phyloP scores from a whole-genome alignment of 116 monocot genomes.

The Posidonia oceanica region DNA sequence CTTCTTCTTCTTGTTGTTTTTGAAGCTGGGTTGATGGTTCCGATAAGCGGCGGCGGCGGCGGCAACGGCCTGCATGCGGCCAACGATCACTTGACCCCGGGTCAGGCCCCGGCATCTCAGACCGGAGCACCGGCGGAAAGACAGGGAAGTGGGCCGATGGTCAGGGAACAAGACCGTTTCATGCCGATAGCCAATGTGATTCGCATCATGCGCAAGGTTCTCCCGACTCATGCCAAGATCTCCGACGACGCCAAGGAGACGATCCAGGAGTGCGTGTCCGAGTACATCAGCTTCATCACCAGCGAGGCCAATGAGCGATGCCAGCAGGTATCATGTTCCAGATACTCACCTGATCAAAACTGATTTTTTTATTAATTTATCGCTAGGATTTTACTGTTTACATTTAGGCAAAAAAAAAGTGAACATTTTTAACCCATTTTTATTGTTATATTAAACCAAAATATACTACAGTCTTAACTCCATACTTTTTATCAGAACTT shows the following conservation, averaged over 20 bases:
- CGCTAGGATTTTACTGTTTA: no score
- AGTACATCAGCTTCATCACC: conserved; percentile 68
- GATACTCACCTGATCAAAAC: no score
- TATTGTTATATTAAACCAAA: no score
- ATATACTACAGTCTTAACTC: no score
- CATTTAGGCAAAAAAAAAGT: no score
- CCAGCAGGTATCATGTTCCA: conserved; percentile 16
- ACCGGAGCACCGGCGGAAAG: background rate
- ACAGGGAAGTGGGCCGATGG: conserved; percentile 1
- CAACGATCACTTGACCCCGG: background rate
- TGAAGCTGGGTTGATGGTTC: conserved; percentile 1
- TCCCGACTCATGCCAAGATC: conserved; percentile 61
- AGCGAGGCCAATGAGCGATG: conserved; percentile 62
- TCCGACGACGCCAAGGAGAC: conserved; percentile 69
- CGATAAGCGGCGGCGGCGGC: background rate
- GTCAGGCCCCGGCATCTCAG: background rate
- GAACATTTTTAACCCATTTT: no score
- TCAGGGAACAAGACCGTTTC: conserved; percentile 46
- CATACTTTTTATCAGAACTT: no score
- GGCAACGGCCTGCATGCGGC: background rate
- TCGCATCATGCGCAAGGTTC: conserved; percentile 50
- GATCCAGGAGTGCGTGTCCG: conserved; percentile 56
- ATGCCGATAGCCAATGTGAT: conserved; percentile 65
- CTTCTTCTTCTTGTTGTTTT: background rate
- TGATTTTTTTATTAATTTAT: no score